Evolutionary conservation across 177 flowering plant species (phyloP).

Genomic region (Tripterygium wilfordii): DNA sequence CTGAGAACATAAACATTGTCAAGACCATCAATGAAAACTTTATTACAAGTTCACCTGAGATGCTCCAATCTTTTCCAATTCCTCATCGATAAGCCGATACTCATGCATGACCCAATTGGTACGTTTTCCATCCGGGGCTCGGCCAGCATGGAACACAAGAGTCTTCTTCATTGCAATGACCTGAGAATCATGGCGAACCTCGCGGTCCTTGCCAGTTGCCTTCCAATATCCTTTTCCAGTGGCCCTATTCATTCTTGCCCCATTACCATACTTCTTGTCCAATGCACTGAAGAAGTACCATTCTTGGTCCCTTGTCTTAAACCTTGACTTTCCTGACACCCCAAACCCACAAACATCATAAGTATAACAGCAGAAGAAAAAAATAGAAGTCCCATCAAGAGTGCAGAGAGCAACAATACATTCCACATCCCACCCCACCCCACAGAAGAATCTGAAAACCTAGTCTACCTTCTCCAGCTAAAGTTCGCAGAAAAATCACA

Average conservation of each 20-base stretch:
- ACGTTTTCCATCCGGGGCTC: constrained; percentile 81
- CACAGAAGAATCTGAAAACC: no score
- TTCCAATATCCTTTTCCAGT: constrained; percentile 87
- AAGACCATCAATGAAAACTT: neutral
- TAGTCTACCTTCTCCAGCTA: no score
- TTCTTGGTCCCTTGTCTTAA: constrained; percentile 69
- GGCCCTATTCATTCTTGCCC: constrained; percentile 72
- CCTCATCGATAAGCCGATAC: constrained; percentile 65
- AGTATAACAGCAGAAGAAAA: no score
- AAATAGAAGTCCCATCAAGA: no score
- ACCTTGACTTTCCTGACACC: constrained; percentile 51
- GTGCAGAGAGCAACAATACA: no score
- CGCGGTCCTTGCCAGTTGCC: constrained; percentile 84
- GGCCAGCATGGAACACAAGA: constrained; percentile 70
- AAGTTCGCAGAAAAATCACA: no score
- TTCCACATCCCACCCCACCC: no score
- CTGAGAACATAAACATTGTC: neutral
- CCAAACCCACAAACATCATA: no score
- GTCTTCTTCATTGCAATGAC: constrained; percentile 84
- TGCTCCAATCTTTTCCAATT: constrained; percentile 26
- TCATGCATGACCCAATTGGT: constrained; percentile 98
- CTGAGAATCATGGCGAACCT: constrained; percentile 26
- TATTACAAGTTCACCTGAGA: constrained; percentile 35
- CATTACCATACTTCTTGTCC: constrained; percentile 77
- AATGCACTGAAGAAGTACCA: constrained; percentile 82